Base-by-base conservation (phyloP, 2,329 filamentous ascomycete species). In the Sclerotinia borealis region DNA sequence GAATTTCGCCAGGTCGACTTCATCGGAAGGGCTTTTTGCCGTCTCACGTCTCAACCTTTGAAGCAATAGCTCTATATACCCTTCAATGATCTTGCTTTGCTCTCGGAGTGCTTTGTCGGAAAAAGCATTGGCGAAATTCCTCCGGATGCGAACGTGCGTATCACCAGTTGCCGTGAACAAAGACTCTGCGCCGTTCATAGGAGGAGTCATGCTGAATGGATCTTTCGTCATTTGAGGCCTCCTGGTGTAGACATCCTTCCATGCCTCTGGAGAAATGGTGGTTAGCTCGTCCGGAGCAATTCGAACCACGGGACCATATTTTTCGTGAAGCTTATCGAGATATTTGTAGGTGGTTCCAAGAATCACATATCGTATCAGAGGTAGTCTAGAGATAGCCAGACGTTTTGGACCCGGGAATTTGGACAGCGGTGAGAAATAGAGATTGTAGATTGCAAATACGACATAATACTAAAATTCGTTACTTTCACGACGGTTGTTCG, bases 241-340 rank as follows among this genome's bases (percentile, higher is more conserved):
- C 11, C 17, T 47, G 11, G 31, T 48, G 19, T 39, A 62, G 11
- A 56, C 45, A 47, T 47, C 55, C 27, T 59, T 60, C 61, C 37
- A 47, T n/a, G 58, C 58, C 2, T 31, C 36, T 1, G 50, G 47
- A 7, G 13, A 54, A 8, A 65, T 69, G 50, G 73, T 73, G 34
- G 67, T 64, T 3, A 76, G 65, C 56, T 74, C 70, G 25, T 75
- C 71, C 0, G 72, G 74, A 3, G 67, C 65, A 13, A 73, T 58
- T 9, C 75, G 72, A 2, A 76, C 68, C 6, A 72, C 65, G 15
- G 66, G 63, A 15, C 73, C 72, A 43, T 75, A 74, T n/a, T 68
- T 63, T 11, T 71, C 66, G 41, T 74, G 71, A 4, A 70, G 54
- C 2, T 59, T 27, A 15, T 34, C 36, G 25, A 68, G 39, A 31